Evolutionary conservation across 164 flowering plant species (phyloP).

Genomic region (Saururus chinensis): DNA sequence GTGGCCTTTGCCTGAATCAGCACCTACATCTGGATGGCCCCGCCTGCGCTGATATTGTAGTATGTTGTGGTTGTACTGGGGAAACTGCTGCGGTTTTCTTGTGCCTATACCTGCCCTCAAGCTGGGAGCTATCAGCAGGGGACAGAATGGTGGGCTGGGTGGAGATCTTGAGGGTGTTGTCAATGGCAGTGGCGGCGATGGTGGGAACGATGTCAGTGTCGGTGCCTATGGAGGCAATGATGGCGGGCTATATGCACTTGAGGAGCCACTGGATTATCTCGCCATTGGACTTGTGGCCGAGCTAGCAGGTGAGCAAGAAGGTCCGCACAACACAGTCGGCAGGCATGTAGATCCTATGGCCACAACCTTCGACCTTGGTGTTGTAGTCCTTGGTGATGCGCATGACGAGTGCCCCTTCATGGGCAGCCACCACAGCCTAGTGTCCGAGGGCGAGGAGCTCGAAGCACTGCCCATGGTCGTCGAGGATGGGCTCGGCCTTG

Average conservation of each 20-base stretch:
- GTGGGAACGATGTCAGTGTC: slow-evolving; percentile 80
- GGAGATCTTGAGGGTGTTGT: slow-evolving; percentile 37
- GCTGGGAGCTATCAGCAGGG: slow-evolving; percentile 1
- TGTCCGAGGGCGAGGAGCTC: background rate
- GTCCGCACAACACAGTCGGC: slow-evolving; percentile 70
- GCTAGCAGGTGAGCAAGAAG: slow-evolving; percentile 59
- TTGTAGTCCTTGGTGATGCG: slow-evolving; percentile 58
- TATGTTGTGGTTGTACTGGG: background rate
- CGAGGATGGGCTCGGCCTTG: slow-evolving; percentile 8
- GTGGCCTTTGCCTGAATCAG: background rate
- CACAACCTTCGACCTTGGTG: slow-evolving; percentile 75
- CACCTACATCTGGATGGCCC: background rate
- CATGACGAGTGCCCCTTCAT: slow-evolving; percentile 13
- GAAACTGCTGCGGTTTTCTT: slow-evolving; percentile 13
- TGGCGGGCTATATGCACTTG: slow-evolving; percentile 65
- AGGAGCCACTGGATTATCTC: slow-evolving; percentile 71
- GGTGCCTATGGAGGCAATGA: slow-evolving; percentile 75
- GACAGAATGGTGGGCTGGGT: slow-evolving; percentile 15
- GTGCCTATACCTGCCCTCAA: slow-evolving; percentile 23
- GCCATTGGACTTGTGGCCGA: slow-evolving; percentile 76
- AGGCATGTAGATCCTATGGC: slow-evolving; percentile 70
- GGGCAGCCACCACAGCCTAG: background rate
- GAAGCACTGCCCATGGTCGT: too few relatives aligned
- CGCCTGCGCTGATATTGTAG: background rate
- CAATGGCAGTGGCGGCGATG: slow-evolving; percentile 36